Conservation (phyloP, 202 grass and related monocot species). For the Bolboschoenoplectus hybrid region DNA sequence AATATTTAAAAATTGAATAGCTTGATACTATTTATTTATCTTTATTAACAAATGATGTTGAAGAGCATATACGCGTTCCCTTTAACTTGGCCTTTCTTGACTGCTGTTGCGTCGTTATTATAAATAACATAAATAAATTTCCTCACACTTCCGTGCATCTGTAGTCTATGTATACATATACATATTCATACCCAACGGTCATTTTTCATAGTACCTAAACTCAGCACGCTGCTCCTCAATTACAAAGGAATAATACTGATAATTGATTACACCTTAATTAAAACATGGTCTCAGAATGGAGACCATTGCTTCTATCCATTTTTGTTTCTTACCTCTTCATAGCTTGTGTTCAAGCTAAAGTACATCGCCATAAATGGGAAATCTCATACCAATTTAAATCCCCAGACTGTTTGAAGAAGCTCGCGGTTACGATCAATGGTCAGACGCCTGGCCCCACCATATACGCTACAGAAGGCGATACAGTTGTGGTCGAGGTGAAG, state of each 20-base stretch:
- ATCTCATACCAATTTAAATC: slow-evolving; percentile 64
- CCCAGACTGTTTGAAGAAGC: slow-evolving; percentile 58
- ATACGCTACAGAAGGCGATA: slow-evolving; percentile 56
- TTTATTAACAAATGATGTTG: too few species aligned
- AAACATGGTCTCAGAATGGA: slow-evolving; percentile 15
- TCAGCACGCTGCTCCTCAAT: not conserved
- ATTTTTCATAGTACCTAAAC: not conserved
- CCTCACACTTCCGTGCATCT: too few species aligned
- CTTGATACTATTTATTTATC: too few species aligned
- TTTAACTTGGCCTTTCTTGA: too few species aligned
- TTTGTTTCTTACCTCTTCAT: not conserved
- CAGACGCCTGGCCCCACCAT: slow-evolving; percentile 65
- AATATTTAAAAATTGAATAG: too few species aligned
- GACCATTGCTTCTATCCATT: slow-evolving; percentile 24
- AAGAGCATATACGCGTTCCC: too few species aligned
- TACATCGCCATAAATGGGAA: slow-evolving; percentile 53
- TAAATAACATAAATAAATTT: too few species aligned
- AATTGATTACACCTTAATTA: not conserved
- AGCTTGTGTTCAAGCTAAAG: slow-evolving; percentile 32
- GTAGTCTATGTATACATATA: too few species aligned
- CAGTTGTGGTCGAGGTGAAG: slow-evolving; percentile 48
- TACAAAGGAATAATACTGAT: not conserved
- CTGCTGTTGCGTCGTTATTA: too few species aligned
- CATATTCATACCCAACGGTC: too few species aligned
- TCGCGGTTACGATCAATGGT: slow-evolving; percentile 65